phyloP scores from a whole-genome alignment of 805 yeast species.

The Schwanniomyces vanrijiae region DNA sequence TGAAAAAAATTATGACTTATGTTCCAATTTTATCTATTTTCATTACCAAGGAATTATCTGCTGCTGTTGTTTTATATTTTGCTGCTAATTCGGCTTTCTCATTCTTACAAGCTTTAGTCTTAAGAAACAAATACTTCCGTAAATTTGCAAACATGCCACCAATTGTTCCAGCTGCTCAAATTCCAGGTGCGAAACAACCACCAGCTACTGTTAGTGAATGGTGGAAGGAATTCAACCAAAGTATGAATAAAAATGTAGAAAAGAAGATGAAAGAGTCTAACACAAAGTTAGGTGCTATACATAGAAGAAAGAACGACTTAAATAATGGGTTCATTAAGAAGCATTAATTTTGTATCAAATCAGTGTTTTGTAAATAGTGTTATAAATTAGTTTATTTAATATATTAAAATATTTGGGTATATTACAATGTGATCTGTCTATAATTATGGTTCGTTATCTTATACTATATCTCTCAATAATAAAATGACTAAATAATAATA shows the following conservation, averaged over 20 bases:
- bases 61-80: constrained; percentile 84
- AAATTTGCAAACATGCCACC: constrained; percentile 57
- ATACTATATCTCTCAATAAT: no score
- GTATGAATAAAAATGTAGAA: constrained; percentile 30
- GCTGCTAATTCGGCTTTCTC: constrained; percentile 79
- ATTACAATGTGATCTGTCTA: no score
- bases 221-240: constrained; percentile 33
- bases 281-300: constrained; percentile 36
- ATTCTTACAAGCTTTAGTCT: constrained; percentile 64
- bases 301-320: constrained; percentile 30
- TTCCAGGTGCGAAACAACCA: constrained; percentile 24
- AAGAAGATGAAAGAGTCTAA: constrained; percentile 34
- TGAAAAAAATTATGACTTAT: constrained; percentile 63
- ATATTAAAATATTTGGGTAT: background rate
- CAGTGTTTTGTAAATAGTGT: constrained; percentile 7
- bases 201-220: constrained; percentile 37
- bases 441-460: no score
- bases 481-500: no score
- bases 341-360: constrained; percentile 21
- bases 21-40: constrained; percentile 82
- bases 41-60: constrained; percentile 83
- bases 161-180: constrained; percentile 51
- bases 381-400: background rate
- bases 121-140: constrained; percentile 63
- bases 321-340: constrained; percentile 39